Evolutionary conservation across 2,329 filamentous ascomycete species (phyloP), one percentile per base, ranked within the genome.

Genomic region (Endothia cerciana): DNA sequence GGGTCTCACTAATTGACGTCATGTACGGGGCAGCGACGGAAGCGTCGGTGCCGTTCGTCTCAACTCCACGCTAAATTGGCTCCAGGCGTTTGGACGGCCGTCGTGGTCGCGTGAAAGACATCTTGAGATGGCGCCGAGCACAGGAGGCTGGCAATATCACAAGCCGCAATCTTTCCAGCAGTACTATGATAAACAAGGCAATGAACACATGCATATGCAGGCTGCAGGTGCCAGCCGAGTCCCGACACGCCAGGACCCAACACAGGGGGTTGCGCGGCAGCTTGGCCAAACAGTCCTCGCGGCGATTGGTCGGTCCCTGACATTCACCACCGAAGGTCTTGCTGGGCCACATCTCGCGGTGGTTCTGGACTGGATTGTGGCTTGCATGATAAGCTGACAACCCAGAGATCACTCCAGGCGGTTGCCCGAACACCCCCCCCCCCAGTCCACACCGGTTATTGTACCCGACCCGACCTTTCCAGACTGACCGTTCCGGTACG

Each of bases 1-100:
- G 47, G 47, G 25, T 7, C 47, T 51, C 47, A 1, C 30, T 40
- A 10, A 13, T 62, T 66, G 64, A 66, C 64, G 64, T 66, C 64
- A 66, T 60, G 22, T 40, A 25, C 49, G n/a, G 25, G 11, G 13
- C 15, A 25, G 17, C 47, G 28, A n/a, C 30, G 4, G 41, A 10
- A 58, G 28, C 64, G 51, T 63, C 38, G 51, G 38, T 45, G 25
- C 36, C 17, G 22, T 47, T 60, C 25, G 22, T 47, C 41, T 15
- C 51, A 55, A 8, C 51, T 55, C 25, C 28, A 55, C 1, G 41
- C 41, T 53, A 53, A 36, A 36, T n/a, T 55, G 8, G 28, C 30
- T 36, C 51, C 8, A 8, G 11, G 33, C 7, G 28, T 8, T 55
- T 17, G 51, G 51, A 25, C 7, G 49, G 22, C n/a, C n/a, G 25